Evolutionary conservation across 768 basidiomycete species (phyloP).

Genomic region (Pleurotus tuber-regium): DNA sequence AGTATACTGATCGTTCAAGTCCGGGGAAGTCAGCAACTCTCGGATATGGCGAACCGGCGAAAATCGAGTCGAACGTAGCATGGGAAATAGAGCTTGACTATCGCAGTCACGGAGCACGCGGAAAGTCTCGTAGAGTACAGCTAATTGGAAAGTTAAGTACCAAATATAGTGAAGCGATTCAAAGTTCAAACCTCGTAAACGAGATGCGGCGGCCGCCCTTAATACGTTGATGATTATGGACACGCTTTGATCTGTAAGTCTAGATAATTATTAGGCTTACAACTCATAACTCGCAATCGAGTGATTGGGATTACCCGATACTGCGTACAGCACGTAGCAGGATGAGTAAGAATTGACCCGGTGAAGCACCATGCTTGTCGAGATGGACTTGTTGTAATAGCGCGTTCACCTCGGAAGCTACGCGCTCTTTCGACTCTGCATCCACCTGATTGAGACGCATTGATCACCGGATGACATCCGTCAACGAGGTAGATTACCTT

Average conservation of each 20-base stretch:
- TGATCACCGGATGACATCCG: constrained; percentile 1
- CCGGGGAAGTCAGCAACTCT: constrained; percentile 51
- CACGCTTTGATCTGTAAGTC: constrained; percentile 16
- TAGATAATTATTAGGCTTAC: background rate
- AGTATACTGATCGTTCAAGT: constrained; percentile 60
- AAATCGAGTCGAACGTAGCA: constrained; percentile 22
- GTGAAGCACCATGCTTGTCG: background rate
- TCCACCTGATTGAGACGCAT: background rate
- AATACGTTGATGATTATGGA: constrained; percentile 24
- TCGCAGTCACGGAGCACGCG: constrained; percentile 27
- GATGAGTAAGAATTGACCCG: background rate
- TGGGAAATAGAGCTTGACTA: constrained; percentile 24
- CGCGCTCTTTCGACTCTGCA: background rate
- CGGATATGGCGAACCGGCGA: constrained; percentile 49
- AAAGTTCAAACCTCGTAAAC: constrained; percentile 21
- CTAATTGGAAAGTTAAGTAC: constrained; percentile 21
- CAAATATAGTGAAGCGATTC: background rate
- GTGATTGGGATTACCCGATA: background rate
- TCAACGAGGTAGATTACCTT: constrained; percentile 19
- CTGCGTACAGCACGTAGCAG: background rate
- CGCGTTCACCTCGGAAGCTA: background rate
- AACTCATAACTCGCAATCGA: background rate
- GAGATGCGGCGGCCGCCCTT: constrained; percentile 19
- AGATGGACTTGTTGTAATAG: background rate
- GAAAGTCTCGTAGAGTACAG: constrained; percentile 36